Evolutionary conservation across 306 rosid species (phyloP), one percentile per base, ranked within the genome.

Genomic region (Hippophae tibetana): DNA sequence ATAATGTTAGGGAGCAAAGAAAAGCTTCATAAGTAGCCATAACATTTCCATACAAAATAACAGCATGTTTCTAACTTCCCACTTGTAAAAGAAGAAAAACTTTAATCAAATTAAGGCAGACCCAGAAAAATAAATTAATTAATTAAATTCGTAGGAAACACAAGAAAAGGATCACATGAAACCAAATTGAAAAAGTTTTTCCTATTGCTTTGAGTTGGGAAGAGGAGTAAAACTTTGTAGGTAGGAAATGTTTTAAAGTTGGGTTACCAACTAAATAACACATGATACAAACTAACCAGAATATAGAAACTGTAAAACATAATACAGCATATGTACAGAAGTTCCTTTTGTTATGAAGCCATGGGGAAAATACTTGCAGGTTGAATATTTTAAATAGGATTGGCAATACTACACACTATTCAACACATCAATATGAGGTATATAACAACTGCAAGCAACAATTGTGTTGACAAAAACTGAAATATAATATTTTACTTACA

Each of bases 401-500:
- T 31, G 38, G 38, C 3, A 31, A 31, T 31, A 31, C 38, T 31
- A 49, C 26, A 13, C 12, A 46, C n/a, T 12, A 12, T 13, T 12
- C 7, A 23, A 13, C 9, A 49, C 53, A 49, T 13, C 6, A 7
- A 59, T 41, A 7, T 5, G 56, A 57, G 5, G 10, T 12, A 43
- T 18, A 42, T 13, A 55, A 26, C 12, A 42, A 13, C 10, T 38
- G 31, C 40, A 46, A 58, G 52, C 47, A 31, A 25, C 53, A 10
- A 8, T 26, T 41, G 44, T 43, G 48, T 14, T 67, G 8, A 5
- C 26, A 61, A 54, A 8, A 44, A 47, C 7, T 18, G 42, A 9
- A 13, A 23, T 59, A 12, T 27, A 11, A 43, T 6, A 45, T 2
- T 43, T 51, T 54, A 51, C 72, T 81, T 66, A 92, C 99, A 66